A percentile compares a stretch with the other conserved stretches of the same genome.
Evolutionary conservation across 139 green algal genomes (phyloP).

Genomic region (Closterium sp.): DNA sequence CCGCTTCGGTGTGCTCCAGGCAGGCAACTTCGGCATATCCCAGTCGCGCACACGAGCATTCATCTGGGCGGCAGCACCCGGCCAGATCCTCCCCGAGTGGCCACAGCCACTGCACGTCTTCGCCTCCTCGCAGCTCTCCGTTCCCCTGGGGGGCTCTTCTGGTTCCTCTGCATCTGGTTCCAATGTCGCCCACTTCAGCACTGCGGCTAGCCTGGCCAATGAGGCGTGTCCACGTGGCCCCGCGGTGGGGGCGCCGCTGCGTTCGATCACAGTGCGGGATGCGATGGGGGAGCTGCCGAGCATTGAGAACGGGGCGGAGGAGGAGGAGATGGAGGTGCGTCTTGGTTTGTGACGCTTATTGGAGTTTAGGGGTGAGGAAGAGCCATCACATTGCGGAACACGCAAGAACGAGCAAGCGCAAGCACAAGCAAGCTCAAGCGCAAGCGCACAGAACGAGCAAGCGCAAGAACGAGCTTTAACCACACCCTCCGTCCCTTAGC

Average conservation of each 20-base stretch:
- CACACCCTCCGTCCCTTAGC: too few relatives aligned
- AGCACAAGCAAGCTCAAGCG: too few relatives aligned
- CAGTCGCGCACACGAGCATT: conserved; percentile 94
- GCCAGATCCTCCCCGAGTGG: conserved; percentile 84
- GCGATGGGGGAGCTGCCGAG: conserved; percentile 86
- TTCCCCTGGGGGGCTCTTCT: neutral
- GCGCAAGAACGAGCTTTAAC: too few relatives aligned
- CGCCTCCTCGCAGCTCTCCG: conserved; percentile 65
- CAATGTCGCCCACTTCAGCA: neutral
- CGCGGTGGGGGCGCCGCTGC: conserved; percentile 70
- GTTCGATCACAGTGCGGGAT: conserved; percentile 88
- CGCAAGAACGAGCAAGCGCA: too few relatives aligned
- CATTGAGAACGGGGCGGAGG: conserved; percentile 76
- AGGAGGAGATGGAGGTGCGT: conserved; percentile 60
- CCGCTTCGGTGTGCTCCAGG: conserved; percentile 94
- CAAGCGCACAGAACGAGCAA: too few relatives aligned
- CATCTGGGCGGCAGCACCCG: conserved; percentile 86
- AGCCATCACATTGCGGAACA: too few relatives aligned
- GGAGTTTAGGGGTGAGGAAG: too few relatives aligned
- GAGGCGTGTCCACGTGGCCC: conserved; percentile 62
- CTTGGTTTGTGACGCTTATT: too few relatives aligned
- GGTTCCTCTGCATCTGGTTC: too few relatives aligned
- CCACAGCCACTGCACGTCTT: conserved; percentile 83
- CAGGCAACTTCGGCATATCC: conserved; percentile 90
- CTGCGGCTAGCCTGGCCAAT: conserved; percentile 63